Evolutionary conservation across 2,329 filamentous ascomycete genomes (phyloP), one percentile per base, ranked within the genome.

Genomic region (Colletotrichum scovillei): DNA sequence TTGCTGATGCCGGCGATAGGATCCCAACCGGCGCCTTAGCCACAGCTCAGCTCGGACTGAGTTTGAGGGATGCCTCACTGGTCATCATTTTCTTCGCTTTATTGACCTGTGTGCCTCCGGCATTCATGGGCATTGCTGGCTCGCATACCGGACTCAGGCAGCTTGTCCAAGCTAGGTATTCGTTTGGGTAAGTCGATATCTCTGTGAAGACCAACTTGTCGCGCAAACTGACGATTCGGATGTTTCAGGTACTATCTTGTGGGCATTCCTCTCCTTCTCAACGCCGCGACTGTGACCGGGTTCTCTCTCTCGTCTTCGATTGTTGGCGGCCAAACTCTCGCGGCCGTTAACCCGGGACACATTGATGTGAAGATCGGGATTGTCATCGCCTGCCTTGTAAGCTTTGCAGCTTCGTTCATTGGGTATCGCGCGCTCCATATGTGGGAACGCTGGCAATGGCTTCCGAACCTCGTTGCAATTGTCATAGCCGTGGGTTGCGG

Each of bases 91-190:
- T 91, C 82, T 91, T 92, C 79, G 85, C 84, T 14, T 76, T 90
- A 26, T 74, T 90, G 19, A 88, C 86, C n/a, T 86, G 84, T 9
- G 79, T 88, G 5, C 87, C 88, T 0, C 86, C 89, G 2, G 89
- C 89, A 0, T 89, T 88, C 75, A 83, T 91, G 76, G 87, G 86
- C 4, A 87, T 88, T 1, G 85, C 86, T 12, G 89, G 89, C 0
- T 87, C 88, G 19, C 84, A 85, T 70, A 91, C 89, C 2, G 90
- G 89, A 16, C 84, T 91, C 82, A 84, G 90, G 22, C 89, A 91
- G 78, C 86, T 91, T 78, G 86, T 91, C 6, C 88, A 90, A 76
- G 88, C 90, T n/a, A 84, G 90, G 35, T 92, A 90, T 79, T 87
- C 87, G 0, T 92, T 90, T 77, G 89, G 88, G 83, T 88, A 78